Evolutionary conservation across 140 eudicot genomes (phyloP), one percentile per base, ranked within the genome.

Genomic region (Erigeron philadelphicus): DNA sequence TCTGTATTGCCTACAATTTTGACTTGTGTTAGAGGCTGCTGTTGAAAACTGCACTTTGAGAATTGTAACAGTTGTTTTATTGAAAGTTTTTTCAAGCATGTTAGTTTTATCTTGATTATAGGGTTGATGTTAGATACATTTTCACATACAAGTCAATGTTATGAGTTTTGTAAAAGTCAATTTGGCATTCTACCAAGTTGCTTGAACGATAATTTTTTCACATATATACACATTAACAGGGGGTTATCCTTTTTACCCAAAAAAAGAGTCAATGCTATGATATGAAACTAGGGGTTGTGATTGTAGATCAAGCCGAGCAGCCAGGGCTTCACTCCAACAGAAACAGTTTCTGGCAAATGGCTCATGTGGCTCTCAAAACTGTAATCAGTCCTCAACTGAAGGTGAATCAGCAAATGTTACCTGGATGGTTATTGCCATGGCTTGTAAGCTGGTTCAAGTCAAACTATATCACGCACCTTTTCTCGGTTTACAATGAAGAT

Each of bases 31-130:
- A 38, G 47, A 62, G 31, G 62, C 45, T 50, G 62, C 70, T 1
- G 61, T 47, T 58, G 68, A 41, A 63, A 13, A 46, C 13, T 15
- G 16, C 59, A 4, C 64, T 71, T 60, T 76, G 35, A 45, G 68
- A 44, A 31, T 43, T 77, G 69, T 71, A 64, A 71, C 77, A 38
- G 42, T 57, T 47, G 66, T 66, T 72, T 72, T 65, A 41, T 65
- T 56, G 13, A 48, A 31, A 42, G 60, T 58, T 52, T 76, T 21
- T 50, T 52, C 6, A 10, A 61, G 60, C n/a, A 23, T 56, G 65
- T 23, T 61, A 21, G 25, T 76, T 58, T 47, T 19, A 9, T 66
- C 56, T 55, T 23, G 3, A 56, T 45, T 12, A 45, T 56, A 45
- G 44, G 11, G 41, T 65, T 72, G 54, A 46, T 57, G 46, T 70